These are phyloP conservation scores for Blastocystis hominis DNA, from an alignment of 352 stramenopile species.

Conservation along the genomic window DNA sequence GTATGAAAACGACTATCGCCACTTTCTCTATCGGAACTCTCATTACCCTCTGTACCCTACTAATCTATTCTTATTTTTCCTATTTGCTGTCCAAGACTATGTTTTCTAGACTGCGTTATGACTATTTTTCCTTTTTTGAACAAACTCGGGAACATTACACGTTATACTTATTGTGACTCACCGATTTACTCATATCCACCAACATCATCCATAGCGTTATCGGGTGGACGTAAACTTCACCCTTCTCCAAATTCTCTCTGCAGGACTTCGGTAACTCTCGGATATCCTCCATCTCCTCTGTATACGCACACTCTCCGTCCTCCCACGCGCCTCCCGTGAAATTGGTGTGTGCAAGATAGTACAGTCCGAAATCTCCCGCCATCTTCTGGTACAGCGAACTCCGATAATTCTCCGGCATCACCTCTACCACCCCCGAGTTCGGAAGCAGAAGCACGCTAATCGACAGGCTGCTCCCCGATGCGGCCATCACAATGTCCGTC, in stretches of 20 bases:
- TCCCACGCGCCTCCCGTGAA: background rate
- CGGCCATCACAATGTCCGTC: constrained; percentile 18
- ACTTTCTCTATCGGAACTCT: background rate
- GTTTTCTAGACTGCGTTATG: constrained; percentile 2
- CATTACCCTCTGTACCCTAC: background rate
- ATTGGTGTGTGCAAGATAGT: constrained; percentile 18
- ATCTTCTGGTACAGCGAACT: constrained; percentile 13
- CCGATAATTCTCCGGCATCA: constrained; percentile 19
- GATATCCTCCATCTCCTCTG: background rate
- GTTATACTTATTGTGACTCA: constrained; percentile 53
- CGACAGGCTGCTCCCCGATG: background rate
- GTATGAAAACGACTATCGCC: background rate
- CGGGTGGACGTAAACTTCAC: constrained; percentile 7
- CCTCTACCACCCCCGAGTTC: constrained; percentile 20
- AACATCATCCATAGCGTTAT: constrained; percentile 53
- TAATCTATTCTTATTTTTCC: constrained; percentile 11
- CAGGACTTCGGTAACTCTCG: background rate
- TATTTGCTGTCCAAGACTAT: background rate
- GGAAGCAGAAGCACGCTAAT: constrained; percentile 3
- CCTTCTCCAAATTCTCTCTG: background rate
- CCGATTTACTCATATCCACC: constrained; percentile 27
- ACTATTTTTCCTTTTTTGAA: constrained; percentile 4
- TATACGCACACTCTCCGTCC: background rate
- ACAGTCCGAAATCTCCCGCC: background rate
- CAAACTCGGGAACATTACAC: constrained; percentile 19